A percentile compares a stretch with the other conserved stretches of the same genome.
phyloP scores from a whole-genome alignment of 164 flowering plant genomes.

The Nelumbo lutea region DNA sequence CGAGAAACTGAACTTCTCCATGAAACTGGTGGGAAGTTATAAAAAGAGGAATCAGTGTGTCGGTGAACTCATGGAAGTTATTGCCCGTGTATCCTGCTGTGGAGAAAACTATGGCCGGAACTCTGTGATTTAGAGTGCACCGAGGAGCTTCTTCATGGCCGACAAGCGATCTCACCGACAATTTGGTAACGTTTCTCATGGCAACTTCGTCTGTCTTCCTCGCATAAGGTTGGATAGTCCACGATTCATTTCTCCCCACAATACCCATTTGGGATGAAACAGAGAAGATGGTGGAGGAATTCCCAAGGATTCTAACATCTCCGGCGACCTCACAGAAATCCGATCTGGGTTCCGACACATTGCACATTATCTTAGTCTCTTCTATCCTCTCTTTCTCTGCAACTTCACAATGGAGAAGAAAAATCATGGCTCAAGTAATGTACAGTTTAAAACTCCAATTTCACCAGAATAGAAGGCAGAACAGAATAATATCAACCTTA shows the following conservation, averaged over 20 bases:
- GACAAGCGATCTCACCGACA: conserved; percentile 21
- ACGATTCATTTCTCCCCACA: conserved; percentile 16
- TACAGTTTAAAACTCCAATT: background rate
- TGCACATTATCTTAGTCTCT: conserved; percentile 23
- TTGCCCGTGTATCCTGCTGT: conserved; percentile 23
- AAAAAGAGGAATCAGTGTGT: conserved; percentile 26
- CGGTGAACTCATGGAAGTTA: conserved; percentile 28
- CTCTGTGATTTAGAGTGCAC: conserved; percentile 12
- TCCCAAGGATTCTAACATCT: conserved; percentile 37
- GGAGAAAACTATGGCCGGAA: conserved; percentile 30
- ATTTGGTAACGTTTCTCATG: conserved; percentile 22
- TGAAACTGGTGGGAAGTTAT: conserved; percentile 25
- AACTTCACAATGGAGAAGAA: conserved; percentile 4
- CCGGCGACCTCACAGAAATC: conserved; percentile 39
- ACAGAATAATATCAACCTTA: too few species aligned
- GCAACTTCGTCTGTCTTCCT: conserved; percentile 37
- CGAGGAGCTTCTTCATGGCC: conserved; percentile 2
- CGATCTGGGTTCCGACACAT: conserved; percentile 17
- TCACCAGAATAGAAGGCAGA: too few species aligned
- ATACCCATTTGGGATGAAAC: conserved; percentile 5
- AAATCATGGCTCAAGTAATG: background rate
- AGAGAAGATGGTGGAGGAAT: conserved; percentile 30
- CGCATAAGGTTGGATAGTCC: conserved; percentile 58
- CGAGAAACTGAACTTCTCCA: conserved; percentile 22
- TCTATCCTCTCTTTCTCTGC: conserved; percentile 1